phyloP scores from a whole-genome alignment of 805 yeast genomes.

The Yarrowia hollandica region DNA sequence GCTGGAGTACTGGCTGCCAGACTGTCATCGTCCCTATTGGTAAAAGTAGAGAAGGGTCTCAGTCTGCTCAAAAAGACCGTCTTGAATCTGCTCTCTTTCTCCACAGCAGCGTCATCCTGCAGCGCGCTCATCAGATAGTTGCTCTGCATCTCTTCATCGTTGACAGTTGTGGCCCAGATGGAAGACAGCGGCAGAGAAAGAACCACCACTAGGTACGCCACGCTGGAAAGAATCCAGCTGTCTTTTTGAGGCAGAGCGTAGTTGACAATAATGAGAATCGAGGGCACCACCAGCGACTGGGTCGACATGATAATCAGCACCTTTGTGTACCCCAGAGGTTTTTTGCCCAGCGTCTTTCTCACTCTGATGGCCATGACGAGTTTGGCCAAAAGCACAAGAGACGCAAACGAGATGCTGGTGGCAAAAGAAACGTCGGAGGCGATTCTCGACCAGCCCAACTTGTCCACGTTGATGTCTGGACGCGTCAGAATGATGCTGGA shows the following conservation, averaged over 20 bases:
- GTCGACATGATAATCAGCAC: slow-evolving; percentile 74
- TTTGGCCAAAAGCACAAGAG: slow-evolving; percentile 62
- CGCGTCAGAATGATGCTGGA: background rate
- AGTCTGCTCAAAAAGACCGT: background rate
- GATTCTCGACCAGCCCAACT: background rate
- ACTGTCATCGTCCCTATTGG: background rate
- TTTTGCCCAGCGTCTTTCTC: slow-evolving; percentile 73
- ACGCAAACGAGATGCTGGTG: slow-evolving; percentile 62
- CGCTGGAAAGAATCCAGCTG: slow-evolving; percentile 48
- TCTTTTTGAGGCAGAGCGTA: slow-evolving; percentile 43
- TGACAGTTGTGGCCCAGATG: slow-evolving; percentile 65
- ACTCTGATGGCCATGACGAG: slow-evolving; percentile 66
- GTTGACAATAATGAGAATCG: slow-evolving; percentile 62
- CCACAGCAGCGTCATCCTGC: background rate
- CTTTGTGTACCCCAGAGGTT: slow-evolving; percentile 80
- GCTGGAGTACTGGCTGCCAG: background rate
- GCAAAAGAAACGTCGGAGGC: slow-evolving; percentile 47
- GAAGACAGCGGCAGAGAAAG: slow-evolving; percentile 79
- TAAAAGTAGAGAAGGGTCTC: slow-evolving; percentile 8
- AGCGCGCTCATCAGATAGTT: background rate
- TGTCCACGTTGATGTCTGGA: background rate
- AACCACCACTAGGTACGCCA: slow-evolving; percentile 63
- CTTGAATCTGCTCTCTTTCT: background rate
- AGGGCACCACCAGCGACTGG: slow-evolving; percentile 81
- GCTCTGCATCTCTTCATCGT: background rate